Evolutionary conservation across 106 monocot genomes (phyloP), one percentile per base, ranked within the genome.

Genomic region (Iris macrosiphon): DNA sequence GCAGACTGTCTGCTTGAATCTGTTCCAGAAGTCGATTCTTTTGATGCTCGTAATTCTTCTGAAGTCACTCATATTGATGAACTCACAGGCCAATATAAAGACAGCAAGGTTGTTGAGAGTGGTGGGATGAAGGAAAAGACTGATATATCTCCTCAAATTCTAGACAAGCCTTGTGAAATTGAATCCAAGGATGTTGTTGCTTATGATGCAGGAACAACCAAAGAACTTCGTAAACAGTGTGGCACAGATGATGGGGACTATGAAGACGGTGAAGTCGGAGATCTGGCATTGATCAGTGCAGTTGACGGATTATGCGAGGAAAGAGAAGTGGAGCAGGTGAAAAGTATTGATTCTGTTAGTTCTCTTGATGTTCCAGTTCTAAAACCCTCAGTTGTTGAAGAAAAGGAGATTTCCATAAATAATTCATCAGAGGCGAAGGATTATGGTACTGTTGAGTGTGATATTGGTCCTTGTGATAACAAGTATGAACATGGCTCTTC

Each of bases 221-320:
- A 16, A 17, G 30, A 27, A n/a, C n/a, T 30, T 59, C 27, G 7
- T 45, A 27, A 46, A 45, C 45, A 24, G 26, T 22, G 21, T 42
- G 38, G 23, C 39, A 35, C 35, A 57, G 29, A 25, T 60, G 54
- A 28, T 54, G 28, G 53, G 15, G 44, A 68, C 27, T 45, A 23
- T 55, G 57, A 62, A 40, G 64, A 63, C 48, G 68, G 45, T 33
- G 49, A 60, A 40, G 32, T 61, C 2, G 39, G 50, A 35, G 29
- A 67, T 23, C 31, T 5, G 49, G 60, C 37, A 29, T 50, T 30
- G 29, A 53, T 19, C 2, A 19, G 7, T 7, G 10, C 32, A 20
- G 19, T 20, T 32, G 52, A 33, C 16, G 32, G 52, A 19, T n/a
- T n/a, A n/a, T n/a, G n/a, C n/a, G n/a, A n/a, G n/a, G n/a, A n/a